Base-by-base conservation (phyloP, 257 asterid species). In the Mentha longifolia region DNA sequence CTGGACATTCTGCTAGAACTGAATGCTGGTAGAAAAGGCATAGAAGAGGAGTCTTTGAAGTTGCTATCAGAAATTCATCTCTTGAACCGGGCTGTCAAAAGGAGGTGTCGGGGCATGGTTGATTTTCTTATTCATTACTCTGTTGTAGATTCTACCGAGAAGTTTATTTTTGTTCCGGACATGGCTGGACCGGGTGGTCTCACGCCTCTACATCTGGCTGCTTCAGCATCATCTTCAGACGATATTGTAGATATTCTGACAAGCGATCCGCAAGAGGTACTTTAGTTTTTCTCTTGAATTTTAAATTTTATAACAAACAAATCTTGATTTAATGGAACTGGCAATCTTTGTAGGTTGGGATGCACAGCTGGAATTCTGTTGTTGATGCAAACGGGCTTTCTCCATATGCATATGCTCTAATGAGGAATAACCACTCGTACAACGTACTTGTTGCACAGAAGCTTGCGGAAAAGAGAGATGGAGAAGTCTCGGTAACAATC, bases 121-220 rank as follows among this genome's bases (percentile, higher is more conserved):
- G 87, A 85, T 68, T 65, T 82, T 71, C 96, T 85, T 61, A 22
- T 81, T 67, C 74, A 74, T 68, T 90, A 87, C 71, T 68, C 86
- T 9, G 42, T 86, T 12, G 54, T 59, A 3, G 85, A 84, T 60
- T 35, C 84, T 46, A 63, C 76, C n/a, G 71, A 71, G 81, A 83
- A 68, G 66, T 86, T 67, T 54, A 74, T 92, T 49, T 92, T 92
- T 71, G 65, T 60, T n/a, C 90, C 98, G 15, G 74, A 85, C 73
- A 59, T 78, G 81, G 85, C 86, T 30, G 96, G 98, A 71, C 94
- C 95, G 59, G 96, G 98, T 66, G 98, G 98, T 22, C 25, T 89
- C 78, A 89, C 96, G 56, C 96, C 98, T 72, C 71, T 92, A 62
- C 98, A 92, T 78, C 71, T 92, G 82, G 96, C 90, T 74, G 98